A percentile compares a stretch with the other conserved stretches of the same genome.
Conservation (phyloP, 495 filamentous ascomycete genomes). For the Neurospora sublineolata region DNA sequence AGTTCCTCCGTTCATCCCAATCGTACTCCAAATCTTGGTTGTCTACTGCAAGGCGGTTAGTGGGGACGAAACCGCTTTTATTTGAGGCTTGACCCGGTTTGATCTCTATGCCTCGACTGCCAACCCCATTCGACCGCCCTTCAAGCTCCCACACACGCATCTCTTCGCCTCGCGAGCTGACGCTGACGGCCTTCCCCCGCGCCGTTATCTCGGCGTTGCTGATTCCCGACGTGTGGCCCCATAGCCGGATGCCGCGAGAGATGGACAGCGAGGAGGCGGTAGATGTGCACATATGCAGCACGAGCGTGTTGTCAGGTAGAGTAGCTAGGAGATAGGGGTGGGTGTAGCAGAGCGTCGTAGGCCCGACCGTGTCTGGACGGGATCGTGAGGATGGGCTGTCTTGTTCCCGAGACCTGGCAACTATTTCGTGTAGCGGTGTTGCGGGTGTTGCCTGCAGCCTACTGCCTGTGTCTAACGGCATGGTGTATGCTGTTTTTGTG, state of each 20-base stretch:
- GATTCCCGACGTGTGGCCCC: conserved; percentile 91
- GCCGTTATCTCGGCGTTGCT: conserved; percentile 75
- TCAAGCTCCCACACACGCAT: conserved; percentile 93
- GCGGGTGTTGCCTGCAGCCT: conserved; percentile 14
- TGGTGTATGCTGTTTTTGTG: conserved; percentile 33
- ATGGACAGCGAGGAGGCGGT: conserved; percentile 55
- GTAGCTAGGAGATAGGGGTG: conserved; percentile 88
- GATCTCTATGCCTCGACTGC: conserved; percentile 30
- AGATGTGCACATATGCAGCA: conserved; percentile 75
- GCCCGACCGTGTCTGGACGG: conserved; percentile 25
- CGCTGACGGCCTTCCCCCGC: conserved; percentile 81
- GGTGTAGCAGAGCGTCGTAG: conserved; percentile 71
- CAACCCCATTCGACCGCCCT: conserved; percentile 38
- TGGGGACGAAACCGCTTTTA: conserved; percentile 4
- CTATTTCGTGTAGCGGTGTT: conserved; percentile 2
- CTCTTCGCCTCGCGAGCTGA: conserved; percentile 72
- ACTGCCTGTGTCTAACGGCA: conserved; percentile 15
- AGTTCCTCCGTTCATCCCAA: conserved; percentile 37
- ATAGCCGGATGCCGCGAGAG: conserved; percentile 64
- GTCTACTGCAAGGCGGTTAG: not conserved
- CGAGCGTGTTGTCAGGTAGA: conserved; percentile 84
- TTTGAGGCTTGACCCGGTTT: conserved; percentile 27
- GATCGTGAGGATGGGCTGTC: not conserved
- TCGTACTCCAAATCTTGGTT: conserved; percentile 1
- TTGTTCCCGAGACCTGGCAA: not conserved